Percentiles rank a stretch among this genome's conserved stretches.
phyloP scores from a whole-genome alignment of 1,139 yeast species.

The Protomyces lactucae-debilis region DNA sequence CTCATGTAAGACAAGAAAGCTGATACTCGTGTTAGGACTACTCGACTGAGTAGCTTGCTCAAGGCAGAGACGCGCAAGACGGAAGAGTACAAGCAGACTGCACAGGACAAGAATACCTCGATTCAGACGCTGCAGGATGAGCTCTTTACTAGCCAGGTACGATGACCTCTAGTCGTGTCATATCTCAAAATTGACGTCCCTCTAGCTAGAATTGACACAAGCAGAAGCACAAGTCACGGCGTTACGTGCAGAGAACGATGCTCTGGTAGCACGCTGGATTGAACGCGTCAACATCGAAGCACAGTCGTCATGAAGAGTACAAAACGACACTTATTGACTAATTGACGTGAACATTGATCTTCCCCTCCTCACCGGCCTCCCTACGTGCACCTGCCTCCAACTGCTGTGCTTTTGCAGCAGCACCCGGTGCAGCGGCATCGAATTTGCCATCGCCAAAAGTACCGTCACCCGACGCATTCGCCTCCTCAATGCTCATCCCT shows the following conservation, averaged over 20 bases:
- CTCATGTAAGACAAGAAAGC: neutral
- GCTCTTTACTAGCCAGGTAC: conserved; percentile 7
- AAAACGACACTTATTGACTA: neutral
- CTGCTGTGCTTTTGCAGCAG: conserved; percentile 16
- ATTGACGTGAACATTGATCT: conserved; percentile 15
- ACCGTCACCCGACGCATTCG: conserved; percentile 22
- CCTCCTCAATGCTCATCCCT: conserved; percentile 7
- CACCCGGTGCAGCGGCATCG: conserved; percentile 25
- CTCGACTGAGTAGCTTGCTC: neutral
- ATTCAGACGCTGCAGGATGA: conserved; percentile 17
- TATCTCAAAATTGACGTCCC: neutral
- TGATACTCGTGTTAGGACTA: neutral
- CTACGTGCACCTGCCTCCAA: conserved; percentile 19
- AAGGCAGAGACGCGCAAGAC: neutral
- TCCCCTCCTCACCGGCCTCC: conserved; percentile 21
- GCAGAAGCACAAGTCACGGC: neutral
- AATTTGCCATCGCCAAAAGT: conserved; percentile 25
- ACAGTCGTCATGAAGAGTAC: neutral
- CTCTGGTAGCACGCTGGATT: conserved; percentile 8
- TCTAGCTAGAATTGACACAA: neutral
- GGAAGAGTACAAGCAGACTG: neutral
- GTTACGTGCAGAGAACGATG: conserved; percentile 3
- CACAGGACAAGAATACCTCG: conserved; percentile 4
- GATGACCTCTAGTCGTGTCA: neutral
- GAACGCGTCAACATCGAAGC: conserved; percentile 16